Conservation (phyloP, 768 basidiomycete genomes). For the Scleroderma bovista region DNA sequence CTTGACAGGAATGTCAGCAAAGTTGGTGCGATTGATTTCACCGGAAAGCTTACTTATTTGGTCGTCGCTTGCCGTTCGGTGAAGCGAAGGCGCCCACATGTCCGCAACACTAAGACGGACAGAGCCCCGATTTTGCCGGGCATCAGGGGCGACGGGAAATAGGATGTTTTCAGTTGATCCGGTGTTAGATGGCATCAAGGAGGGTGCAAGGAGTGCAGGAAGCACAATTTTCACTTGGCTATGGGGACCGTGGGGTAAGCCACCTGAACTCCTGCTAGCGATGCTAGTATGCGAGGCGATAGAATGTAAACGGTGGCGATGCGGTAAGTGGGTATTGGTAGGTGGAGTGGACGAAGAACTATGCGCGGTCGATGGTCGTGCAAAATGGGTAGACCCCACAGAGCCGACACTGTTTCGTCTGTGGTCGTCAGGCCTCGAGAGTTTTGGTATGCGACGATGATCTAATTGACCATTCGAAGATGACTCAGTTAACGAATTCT, state of each 20-base stretch:
- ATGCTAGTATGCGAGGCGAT: conserved; percentile 35
- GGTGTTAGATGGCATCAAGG: conserved; percentile 20
- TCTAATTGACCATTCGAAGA: not conserved
- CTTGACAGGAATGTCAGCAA: conserved; percentile 1
- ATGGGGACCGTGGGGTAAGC: conserved; percentile 56
- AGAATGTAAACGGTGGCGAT: conserved; percentile 32
- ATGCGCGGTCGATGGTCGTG: conserved; percentile 10
- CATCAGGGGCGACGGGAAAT: conserved; percentile 6
- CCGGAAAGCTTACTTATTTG: conserved; percentile 5
- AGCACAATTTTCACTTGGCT: conserved; percentile 63
- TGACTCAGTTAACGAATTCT: conserved; percentile 6
- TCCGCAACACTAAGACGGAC: conserved; percentile 28
- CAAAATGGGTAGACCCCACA: conserved; percentile 11
- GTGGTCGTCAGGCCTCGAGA: not conserved
- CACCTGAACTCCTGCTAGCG: conserved; percentile 36
- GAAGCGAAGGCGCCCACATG: conserved; percentile 30
- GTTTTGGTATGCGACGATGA: conserved; percentile 1
- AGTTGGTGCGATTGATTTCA: not conserved
- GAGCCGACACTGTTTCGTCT: conserved; percentile 7
- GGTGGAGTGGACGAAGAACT: conserved; percentile 7
- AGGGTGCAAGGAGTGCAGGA: conserved; percentile 56
- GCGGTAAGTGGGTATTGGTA: conserved; percentile 9
- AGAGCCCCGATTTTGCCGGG: conserved; percentile 2
- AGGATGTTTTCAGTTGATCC: conserved; percentile 7
- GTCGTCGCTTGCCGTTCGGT: conserved; percentile 6